Evolutionary conservation across 768 basidiomycete genomes (phyloP).

Genomic region (Pisolithus orientalis): DNA sequence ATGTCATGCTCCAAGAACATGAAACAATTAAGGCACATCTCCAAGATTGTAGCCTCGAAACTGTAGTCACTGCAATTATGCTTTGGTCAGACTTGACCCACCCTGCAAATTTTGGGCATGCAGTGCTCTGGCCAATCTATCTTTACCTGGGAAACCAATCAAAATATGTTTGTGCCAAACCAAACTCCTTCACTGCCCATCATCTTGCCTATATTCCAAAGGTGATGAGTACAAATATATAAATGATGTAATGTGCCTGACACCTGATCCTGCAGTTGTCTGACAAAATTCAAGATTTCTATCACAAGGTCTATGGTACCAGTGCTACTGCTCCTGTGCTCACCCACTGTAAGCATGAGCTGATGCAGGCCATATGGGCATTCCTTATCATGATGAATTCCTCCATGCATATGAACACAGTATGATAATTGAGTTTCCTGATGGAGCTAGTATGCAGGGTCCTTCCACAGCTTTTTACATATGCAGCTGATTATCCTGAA

Average conservation of each 20-base stretch:
- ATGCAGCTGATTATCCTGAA: conserved; percentile 26
- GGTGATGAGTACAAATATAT: not conserved
- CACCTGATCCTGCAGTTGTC: conserved; percentile 4
- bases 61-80: conserved; percentile 13
- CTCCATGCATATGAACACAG: conserved; percentile 17
- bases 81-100: conserved; percentile 12
- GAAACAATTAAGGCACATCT: not conserved
- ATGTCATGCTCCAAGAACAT: not conserved
- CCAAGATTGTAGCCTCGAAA: conserved; percentile 10
- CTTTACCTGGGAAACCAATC: conserved; percentile 11
- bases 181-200: conserved; percentile 7
- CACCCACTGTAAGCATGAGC: conserved; percentile 12
- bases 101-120: conserved; percentile 12
- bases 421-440: conserved; percentile 11
- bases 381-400: conserved; percentile 19
- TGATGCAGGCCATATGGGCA: conserved; percentile 21
- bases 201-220: conserved; percentile 18
- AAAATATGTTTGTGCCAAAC: conserved; percentile 6
- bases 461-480: conserved; percentile 17
- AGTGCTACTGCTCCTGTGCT: not conserved
- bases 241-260: not conserved
- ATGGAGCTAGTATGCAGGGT: conserved; percentile 11
- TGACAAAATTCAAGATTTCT: conserved; percentile 9
- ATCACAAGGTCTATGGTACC: not conserved
- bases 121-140: conserved; percentile 10